These are phyloP conservation scores for Aspergillus sergii DNA, from an alignment of 2,329 filamentous ascomycete species.

Conservation along the genomic window DNA sequence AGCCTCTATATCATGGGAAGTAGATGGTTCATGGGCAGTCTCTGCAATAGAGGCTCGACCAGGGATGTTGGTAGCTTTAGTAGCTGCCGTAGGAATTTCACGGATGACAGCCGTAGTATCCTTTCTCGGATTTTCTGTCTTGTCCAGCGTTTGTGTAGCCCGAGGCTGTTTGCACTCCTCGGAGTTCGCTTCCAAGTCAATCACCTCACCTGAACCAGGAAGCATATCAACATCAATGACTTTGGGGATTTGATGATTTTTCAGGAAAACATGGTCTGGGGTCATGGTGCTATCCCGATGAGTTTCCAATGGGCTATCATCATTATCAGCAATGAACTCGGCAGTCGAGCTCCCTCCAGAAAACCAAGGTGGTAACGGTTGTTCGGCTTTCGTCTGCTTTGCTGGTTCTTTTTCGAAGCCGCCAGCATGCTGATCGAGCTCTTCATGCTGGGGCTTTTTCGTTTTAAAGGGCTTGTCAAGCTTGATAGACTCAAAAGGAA, in stretches of 20 bases:
- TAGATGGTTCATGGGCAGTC: neutral
- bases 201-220: conserved; percentile 30
- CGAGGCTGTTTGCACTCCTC: conserved; percentile 8
- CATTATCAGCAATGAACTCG: conserved; percentile 34
- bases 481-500: conserved; percentile 84
- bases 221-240: conserved; percentile 45
- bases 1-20: conserved; percentile 20
- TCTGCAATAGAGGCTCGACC: neutral
- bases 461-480: conserved; percentile 63
- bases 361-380: conserved; percentile 52
- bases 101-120: too few species aligned
- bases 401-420: conserved; percentile 63
- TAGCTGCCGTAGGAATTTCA: neutral
- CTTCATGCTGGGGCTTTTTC: conserved; percentile 47
- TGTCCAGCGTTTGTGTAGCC: neutral
- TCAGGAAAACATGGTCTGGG: conserved; percentile 31
- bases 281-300: conserved; percentile 24
- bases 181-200: conserved; percentile 33
- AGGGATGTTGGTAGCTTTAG: neutral
- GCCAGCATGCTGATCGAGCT: conserved; percentile 59
- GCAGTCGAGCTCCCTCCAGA: conserved; percentile 36
- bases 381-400: conserved; percentile 32
- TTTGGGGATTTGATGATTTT: conserved; percentile 35
- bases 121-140: neutral
- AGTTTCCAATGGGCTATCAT: conserved; percentile 27